Evolutionary conservation across 129 eudicot species (phyloP).

Genomic region (Escallonia rubra): DNA sequence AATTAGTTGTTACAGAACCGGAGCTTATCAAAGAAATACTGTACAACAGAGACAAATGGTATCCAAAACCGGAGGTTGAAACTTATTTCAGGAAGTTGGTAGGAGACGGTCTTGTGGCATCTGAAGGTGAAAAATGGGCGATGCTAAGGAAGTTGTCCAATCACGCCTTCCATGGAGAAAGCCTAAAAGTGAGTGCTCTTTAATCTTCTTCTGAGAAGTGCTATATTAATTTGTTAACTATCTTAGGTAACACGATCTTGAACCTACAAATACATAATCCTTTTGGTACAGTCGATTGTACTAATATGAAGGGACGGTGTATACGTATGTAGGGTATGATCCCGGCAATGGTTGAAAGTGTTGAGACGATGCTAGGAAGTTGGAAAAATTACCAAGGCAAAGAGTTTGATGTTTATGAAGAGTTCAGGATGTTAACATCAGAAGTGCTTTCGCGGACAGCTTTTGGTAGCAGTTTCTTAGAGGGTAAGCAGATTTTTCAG

Average conservation of each 20-base stretch:
- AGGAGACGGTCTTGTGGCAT: slow-evolving; percentile 41
- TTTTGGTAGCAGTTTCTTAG: slow-evolving; percentile 34
- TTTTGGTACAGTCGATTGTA: no score
- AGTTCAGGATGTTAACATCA: slow-evolving; percentile 25
- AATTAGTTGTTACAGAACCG: slow-evolving; percentile 43
- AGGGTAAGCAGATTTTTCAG: slow-evolving; percentile 22
- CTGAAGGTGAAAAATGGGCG: slow-evolving; percentile 48
- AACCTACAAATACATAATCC: no score
- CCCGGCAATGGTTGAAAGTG: slow-evolving; percentile 31
- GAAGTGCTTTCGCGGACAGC: slow-evolving; percentile 40
- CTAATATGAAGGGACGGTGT: no score
- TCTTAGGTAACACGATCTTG: no score
- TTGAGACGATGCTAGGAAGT: slow-evolving; percentile 27
- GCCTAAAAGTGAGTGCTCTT: slow-evolving; percentile 33
- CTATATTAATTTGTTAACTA: no score
- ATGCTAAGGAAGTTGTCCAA: slow-evolving; percentile 43
- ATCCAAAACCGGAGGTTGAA: slow-evolving; percentile 16
- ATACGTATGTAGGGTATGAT: slow-evolving; percentile 21
- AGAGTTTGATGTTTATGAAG: slow-evolving; percentile 20
- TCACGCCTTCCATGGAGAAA: slow-evolving; percentile 42
- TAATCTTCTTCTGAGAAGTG: no score
- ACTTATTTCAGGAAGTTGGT: slow-evolving; percentile 24
- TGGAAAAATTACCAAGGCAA: slow-evolving; percentile 25
- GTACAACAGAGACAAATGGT: slow-evolving; percentile 21
- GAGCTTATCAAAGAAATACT: slow-evolving; percentile 47